Base-by-base conservation (phyloP, 257 asterid genomes). In the Solanum appendiculatum region DNA sequence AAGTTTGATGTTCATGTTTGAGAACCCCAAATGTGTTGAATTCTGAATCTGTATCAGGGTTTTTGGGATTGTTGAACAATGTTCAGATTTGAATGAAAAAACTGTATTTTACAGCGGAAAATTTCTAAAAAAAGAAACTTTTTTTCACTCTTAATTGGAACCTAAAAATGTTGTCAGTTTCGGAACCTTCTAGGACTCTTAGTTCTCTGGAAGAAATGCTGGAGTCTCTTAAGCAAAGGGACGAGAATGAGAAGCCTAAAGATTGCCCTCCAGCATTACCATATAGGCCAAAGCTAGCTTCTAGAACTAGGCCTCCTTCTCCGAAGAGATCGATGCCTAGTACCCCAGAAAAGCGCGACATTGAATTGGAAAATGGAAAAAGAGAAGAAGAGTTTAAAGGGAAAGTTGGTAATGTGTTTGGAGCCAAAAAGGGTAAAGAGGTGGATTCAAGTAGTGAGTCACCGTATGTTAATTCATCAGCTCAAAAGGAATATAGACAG, bases 131-230 rank as follows among this genome's bases (percentile, higher is more conserved):
- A 10, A 16, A 7, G 15, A 44, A 27, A 33, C 39, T 15, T 78
- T 27, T 18, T 78, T 7, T 11, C 11, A 4, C 21, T 27, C 56
- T 23, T 42, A 42, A 7, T 46, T 16, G 64, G 34, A 44, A 78
- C 39, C 7, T 14, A 3, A 63, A 89, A 73, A 95, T 95, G 98
- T 83, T 94, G 86, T 90, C 96, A 5, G 90, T 92, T 58, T 92
- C 97, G 85, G 95, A 96, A 0, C 90, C 89, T 91, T 92, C 93
- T 10, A 46, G 90, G 31, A 89, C 92, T 77, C 92, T 96, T 86
- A 97, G 99, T 94, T 96, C 98, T 85, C 89, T 97, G 85, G 99
- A 97, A 92, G 98, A 91, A 82, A 97, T 96, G 99, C 91, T 97
- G 93, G 99, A 97, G 37, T 90, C 95, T 33, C 94, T 97, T 86